Percentiles rank a stretch among this genome's conserved stretches.
These are phyloP conservation scores for Leishmania tarentolae DNA, from an alignment of 208 protist species.

Conservation along the genomic window DNA sequence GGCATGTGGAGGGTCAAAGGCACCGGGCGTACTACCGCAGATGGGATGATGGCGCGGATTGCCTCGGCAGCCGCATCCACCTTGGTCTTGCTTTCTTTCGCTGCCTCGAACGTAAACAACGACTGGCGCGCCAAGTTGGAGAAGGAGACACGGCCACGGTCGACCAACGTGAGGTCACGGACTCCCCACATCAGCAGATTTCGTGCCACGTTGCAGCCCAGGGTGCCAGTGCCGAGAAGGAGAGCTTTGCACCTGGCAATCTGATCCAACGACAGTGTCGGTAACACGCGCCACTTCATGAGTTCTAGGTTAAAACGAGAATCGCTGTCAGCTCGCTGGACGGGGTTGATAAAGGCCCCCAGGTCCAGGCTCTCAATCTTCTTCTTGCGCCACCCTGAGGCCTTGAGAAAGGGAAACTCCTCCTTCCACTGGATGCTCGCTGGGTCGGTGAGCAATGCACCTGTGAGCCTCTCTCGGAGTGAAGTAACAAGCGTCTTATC, in stretches of 20 bases:
- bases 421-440: slow-evolving; percentile 15
- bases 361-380: slow-evolving; percentile 62
- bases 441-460: slow-evolving; percentile 2
- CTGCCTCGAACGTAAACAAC: slow-evolving; percentile 89
- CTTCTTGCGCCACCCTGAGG: slow-evolving; percentile 50
- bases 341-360: slow-evolving; percentile 86
- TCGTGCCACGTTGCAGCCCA: slow-evolving; percentile 98
- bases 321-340: slow-evolving; percentile 63
- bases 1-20: slow-evolving; percentile 97
- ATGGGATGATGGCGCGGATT: slow-evolving; percentile 91
- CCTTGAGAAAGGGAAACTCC: slow-evolving; percentile 29
- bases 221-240: slow-evolving; percentile 97
- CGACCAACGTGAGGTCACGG: slow-evolving; percentile 95
- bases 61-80: slow-evolving; percentile 88
- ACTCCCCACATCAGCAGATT: slow-evolving; percentile 97
- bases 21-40: slow-evolving; percentile 43
- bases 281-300: slow-evolving; percentile 98
- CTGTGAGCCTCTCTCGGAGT: slow-evolving; percentile 2
- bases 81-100: slow-evolving; percentile 78
- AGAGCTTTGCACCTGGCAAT: slow-evolving; percentile 91
- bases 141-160: slow-evolving; percentile 96
- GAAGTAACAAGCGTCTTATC: slow-evolving; percentile 10
- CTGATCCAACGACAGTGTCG: slow-evolving; percentile 89
- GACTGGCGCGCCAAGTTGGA: slow-evolving; percentile 95
- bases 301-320: slow-evolving; percentile 94